These are phyloP conservation scores for Pseudogymnoascus sp. DNA, from an alignment of 2,329 filamentous ascomycete genomes.

Conservation along the genomic window DNA sequence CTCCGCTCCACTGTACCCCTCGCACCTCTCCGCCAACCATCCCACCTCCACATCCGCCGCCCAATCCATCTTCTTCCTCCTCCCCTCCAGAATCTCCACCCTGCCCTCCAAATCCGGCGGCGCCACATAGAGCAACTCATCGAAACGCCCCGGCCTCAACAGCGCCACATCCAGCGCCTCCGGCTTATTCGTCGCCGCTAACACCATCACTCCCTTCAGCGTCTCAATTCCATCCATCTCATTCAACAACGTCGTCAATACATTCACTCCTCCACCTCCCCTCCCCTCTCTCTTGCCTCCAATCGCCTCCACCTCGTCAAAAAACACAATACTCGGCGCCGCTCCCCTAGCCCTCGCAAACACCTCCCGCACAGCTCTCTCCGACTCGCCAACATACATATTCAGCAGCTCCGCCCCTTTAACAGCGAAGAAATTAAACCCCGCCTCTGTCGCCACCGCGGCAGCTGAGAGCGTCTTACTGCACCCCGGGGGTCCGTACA, in stretches of 20 bases:
- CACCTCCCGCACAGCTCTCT: conserved; percentile 74
- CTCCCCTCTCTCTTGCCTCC: conserved; percentile 38
- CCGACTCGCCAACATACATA: conserved; percentile 95
- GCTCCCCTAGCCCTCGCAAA: conserved; percentile 82
- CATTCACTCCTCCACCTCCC: conserved; percentile 58
- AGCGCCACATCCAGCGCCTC: conserved; percentile 79
- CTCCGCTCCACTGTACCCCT: conserved; percentile 82
- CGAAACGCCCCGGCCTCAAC: conserved; percentile 76
- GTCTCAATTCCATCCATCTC: conserved; percentile 95
- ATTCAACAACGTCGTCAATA: conserved; percentile 80
- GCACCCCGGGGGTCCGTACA: conserved; percentile 90
- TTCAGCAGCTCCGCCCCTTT: conserved; percentile 90
- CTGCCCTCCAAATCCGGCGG: conserved; percentile 67
- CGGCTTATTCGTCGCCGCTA: conserved; percentile 87
- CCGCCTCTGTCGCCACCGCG: conserved; percentile 81
- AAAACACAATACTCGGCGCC: conserved; percentile 88
- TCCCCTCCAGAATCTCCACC: conserved; percentile 65
- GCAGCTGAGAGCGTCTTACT: conserved; percentile 91
- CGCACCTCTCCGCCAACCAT: conserved; percentile 53
- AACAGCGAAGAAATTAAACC: conserved; percentile 88
- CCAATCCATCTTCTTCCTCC: conserved; percentile 52
- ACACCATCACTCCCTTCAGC: conserved; percentile 71
- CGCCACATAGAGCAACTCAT: conserved; percentile 76
- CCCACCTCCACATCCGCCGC: conserved; percentile 56
- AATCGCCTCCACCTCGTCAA: conserved; percentile 92